These are phyloP conservation scores for Teunomyces atbi DNA, from an alignment of 805 yeast species.

Conservation along the genomic window DNA sequence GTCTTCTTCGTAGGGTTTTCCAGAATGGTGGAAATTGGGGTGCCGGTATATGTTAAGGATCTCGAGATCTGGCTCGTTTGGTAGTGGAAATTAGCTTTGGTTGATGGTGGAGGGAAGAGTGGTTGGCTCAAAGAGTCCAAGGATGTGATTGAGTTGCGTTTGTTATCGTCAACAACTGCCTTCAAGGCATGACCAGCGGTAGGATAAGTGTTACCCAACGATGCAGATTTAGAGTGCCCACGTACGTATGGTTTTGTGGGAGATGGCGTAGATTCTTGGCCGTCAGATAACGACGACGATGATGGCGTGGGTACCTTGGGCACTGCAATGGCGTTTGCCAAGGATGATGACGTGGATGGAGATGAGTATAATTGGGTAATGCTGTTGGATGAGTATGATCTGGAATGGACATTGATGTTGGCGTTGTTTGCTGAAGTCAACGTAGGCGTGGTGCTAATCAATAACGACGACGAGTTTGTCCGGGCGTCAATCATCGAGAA, in stretches of 20 bases:
- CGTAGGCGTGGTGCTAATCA: conserved; percentile 31
- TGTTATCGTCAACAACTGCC: conserved; percentile 69
- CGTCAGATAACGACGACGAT: conserved; percentile 17
- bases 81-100: conserved; percentile 5
- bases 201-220: conserved; percentile 33
- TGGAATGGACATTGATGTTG: conserved; percentile 23
- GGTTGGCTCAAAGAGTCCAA: conserved; percentile 14
- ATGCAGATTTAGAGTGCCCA: conserved; percentile 34
- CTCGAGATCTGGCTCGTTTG: conserved; percentile 13
- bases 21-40: conserved; percentile 44
- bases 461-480: conserved; percentile 22
- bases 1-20: conserved; percentile 40
- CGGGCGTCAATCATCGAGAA: conserved; percentile 45
- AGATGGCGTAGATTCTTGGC: conserved; percentile 14
- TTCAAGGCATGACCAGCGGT: conserved; percentile 69
- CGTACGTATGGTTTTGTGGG: conserved; percentile 19
- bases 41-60: conserved; percentile 30
- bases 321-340: conserved; percentile 49
- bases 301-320: conserved; percentile 13
- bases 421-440: conserved; percentile 13
- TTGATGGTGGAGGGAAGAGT: conserved; percentile 13
- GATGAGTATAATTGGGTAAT: conserved; percentile 46
- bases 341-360: conserved; percentile 65
- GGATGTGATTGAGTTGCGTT: conserved; percentile 18
- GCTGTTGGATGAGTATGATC: conserved; percentile 35